phyloP scores from a whole-genome alignment of 768 basidiomycete genomes.

The Mycena galopus region DNA sequence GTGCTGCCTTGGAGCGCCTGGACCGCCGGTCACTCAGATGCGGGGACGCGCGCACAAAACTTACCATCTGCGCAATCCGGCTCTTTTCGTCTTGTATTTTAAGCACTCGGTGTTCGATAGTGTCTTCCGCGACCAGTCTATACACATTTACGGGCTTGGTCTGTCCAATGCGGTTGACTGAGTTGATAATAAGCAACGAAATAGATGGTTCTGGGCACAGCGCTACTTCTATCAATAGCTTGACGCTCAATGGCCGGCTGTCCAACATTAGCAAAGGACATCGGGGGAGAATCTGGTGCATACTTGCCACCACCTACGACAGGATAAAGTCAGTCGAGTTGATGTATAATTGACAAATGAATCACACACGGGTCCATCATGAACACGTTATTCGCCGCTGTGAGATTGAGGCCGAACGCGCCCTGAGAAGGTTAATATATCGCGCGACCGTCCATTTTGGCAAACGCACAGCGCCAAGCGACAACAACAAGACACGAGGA shows the following conservation, averaged over 20 bases:
- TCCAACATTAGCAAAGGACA: neutral
- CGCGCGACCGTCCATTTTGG: neutral
- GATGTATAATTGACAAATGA: neutral
- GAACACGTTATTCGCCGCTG: neutral
- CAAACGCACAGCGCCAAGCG: neutral
- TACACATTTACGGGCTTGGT: neutral
- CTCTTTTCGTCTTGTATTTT: neutral
- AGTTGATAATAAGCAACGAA: neutral
- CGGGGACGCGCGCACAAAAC: neutral
- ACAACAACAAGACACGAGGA: neutral
- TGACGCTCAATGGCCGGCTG: neutral
- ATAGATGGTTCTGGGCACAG: neutral
- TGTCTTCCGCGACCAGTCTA: neutral
- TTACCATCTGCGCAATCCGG: neutral
- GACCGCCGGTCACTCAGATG: neutral
- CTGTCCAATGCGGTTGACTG: neutral
- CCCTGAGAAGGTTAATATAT: neutral
- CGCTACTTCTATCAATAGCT: neutral
- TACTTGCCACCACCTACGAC: neutral
- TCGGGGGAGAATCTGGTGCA: neutral
- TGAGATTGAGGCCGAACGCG: neutral
- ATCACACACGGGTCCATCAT: neutral
- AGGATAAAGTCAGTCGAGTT: neutral
- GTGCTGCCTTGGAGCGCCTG: neutral
- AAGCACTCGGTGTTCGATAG: neutral